A percentile compares a stretch with the other conserved stretches of the same genome.
phyloP scores from a whole-genome alignment of 768 basidiomycete genomes.

The Suillus fuscotomentosus region DNA sequence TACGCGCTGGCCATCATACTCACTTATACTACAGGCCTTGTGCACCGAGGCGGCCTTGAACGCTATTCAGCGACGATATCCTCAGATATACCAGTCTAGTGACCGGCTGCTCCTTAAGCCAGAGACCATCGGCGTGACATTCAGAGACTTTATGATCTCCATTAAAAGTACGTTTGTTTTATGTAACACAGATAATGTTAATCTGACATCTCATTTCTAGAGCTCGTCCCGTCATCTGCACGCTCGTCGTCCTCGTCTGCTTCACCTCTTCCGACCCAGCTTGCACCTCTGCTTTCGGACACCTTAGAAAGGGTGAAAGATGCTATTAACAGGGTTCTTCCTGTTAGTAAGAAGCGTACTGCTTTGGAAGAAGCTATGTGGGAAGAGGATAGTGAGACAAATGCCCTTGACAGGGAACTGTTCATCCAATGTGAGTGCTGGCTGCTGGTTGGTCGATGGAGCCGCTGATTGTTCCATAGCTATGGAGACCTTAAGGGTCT shows the following conservation, averaged over 20 bases:
- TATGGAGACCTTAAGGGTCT: constrained; percentile 88
- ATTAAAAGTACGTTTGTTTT: constrained; percentile 71
- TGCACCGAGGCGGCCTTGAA: constrained; percentile 97
- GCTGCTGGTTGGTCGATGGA: not conserved
- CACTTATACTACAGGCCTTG: constrained; percentile 57
- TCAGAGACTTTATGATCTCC: constrained; percentile 96
- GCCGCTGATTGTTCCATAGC: constrained; percentile 43
- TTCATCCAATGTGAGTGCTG: constrained; percentile 71
- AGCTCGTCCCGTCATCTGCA: constrained; percentile 92
- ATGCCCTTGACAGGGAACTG: constrained; percentile 87
- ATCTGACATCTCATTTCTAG: constrained; percentile 24
- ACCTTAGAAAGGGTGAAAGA: constrained; percentile 70
- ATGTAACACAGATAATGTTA: not conserved
- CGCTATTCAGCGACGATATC: constrained; percentile 93
- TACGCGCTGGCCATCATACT: constrained; percentile 2
- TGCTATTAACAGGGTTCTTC: constrained; percentile 73
- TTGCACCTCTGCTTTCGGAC: constrained; percentile 72
- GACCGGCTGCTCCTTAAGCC: constrained; percentile 85
- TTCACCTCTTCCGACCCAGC: constrained; percentile 79
- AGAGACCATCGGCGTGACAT: constrained; percentile 77
- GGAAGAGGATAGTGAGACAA: constrained; percentile 79
- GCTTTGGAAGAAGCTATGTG: constrained; percentile 95
- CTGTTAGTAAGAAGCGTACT: constrained; percentile 74
- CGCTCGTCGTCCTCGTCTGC: constrained; percentile 87
- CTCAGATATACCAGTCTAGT: constrained; percentile 92